Conservation (phyloP, 2,329 filamentous ascomycete genomes). For the Chaetomiaceae sp. region DNA sequence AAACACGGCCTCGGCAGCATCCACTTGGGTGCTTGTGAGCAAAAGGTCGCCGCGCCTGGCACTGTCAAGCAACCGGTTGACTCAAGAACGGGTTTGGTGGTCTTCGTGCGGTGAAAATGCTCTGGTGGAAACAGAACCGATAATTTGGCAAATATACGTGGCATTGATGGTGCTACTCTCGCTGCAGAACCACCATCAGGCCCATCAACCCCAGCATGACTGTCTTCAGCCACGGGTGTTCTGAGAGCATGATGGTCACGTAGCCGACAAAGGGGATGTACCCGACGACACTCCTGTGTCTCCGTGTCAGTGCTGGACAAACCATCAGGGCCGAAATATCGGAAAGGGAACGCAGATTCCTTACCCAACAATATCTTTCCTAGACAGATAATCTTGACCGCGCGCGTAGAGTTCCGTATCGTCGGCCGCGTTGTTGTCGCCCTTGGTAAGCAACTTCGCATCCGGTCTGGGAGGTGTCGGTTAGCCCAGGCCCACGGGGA, state of each 20-base stretch:
- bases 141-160: neutral
- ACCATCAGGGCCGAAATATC: neutral
- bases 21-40: too few relatives aligned
- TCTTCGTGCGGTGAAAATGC: too few relatives aligned
- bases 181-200: slow-evolving; percentile 81
- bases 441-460: slow-evolving; percentile 85
- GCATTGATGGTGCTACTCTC: slow-evolving; percentile 54
- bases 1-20: too few relatives aligned
- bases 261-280: slow-evolving; percentile 96
- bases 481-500: slow-evolving; percentile 3
- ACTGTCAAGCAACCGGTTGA: too few relatives aligned
- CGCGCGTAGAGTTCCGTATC: slow-evolving; percentile 84
- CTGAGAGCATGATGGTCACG: slow-evolving; percentile 90
- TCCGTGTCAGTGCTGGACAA: slow-evolving; percentile 10
- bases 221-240: slow-evolving; percentile 96
- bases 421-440: slow-evolving; percentile 91
- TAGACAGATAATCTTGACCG: slow-evolving; percentile 79
- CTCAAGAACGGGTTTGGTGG: neutral
- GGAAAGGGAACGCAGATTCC: neutral
- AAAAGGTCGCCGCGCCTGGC: too few relatives aligned
- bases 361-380: slow-evolving; percentile 83
- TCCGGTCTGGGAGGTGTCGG: slow-evolving; percentile 35
- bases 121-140: neutral
- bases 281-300: slow-evolving; percentile 58
- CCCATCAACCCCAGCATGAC: slow-evolving; percentile 94